These are phyloP conservation scores for Cystofilobasidium macerans DNA, from an alignment of 768 basidiomycete genomes.

Conservation along the genomic window DNA sequence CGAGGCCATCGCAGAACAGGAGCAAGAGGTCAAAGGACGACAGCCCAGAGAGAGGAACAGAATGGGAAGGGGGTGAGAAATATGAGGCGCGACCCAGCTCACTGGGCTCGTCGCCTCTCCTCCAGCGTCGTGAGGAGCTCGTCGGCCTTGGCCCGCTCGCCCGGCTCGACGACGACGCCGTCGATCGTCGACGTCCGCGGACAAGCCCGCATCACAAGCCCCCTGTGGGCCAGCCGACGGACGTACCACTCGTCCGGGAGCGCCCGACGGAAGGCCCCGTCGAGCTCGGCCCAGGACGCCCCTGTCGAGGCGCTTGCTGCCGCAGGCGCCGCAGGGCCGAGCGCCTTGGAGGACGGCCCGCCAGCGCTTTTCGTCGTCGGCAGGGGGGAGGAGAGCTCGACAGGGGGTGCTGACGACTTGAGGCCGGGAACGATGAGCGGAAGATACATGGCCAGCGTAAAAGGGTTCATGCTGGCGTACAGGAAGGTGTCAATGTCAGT, in stretches of 20 bases:
- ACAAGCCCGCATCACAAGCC: constrained; percentile 71
- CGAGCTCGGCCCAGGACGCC: constrained; percentile 60
- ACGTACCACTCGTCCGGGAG: constrained; percentile 81
- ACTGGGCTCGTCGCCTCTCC: background rate
- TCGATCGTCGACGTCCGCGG: constrained; percentile 60
- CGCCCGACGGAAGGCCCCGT: constrained; percentile 74
- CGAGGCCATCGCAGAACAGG: background rate
- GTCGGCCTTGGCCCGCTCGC: constrained; percentile 75
- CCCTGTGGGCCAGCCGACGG: constrained; percentile 78
- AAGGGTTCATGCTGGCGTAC: constrained; percentile 72
- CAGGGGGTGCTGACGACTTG: constrained; percentile 2
- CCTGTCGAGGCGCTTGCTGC: background rate
- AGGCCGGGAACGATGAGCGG: constrained; percentile 54
- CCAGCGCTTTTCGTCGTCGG: background rate
- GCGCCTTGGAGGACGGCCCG: no score
- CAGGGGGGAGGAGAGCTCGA: constrained; percentile 3
- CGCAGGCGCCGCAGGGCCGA: no score
- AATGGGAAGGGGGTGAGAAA: background rate
- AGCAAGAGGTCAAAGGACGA: constrained; percentile 2
- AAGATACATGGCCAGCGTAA: constrained; percentile 89
- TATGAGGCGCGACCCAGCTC: background rate
- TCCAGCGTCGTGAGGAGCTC: constrained; percentile 41
- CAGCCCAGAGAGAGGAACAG: constrained; percentile 1
- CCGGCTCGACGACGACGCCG: constrained; percentile 68
- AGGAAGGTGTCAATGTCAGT: background rate